Evolutionary conservation across 2,329 filamentous ascomycete species (phyloP), one percentile per base, ranked within the genome.

Genomic region (Escovopsis weberi): DNA sequence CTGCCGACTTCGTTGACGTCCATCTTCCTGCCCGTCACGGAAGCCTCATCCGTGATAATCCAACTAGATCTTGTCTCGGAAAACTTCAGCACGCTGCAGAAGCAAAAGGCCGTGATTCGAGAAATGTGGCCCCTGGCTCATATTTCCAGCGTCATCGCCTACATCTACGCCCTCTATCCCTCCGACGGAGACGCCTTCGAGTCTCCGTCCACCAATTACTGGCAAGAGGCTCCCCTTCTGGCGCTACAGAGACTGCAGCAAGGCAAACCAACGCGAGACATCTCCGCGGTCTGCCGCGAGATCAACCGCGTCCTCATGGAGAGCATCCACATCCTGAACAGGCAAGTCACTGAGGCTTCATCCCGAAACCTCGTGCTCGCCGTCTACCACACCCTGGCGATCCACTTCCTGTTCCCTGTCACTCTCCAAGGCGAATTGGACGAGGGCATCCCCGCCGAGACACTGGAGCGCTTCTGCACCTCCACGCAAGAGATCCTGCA

Each of bases 91-190:
- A 61, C 59, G 0, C 39, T 61, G 1, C 58, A 60, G 41, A 57
- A 55, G 39, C 59, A 61, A 38, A 61, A 59, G 50, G 47, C 50
- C 6, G 54, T 52, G 18, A 57, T 61, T 39, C 49, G 53, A 32
- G 59, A 61, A 40, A 59, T 59, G 52, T 59, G 58, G 53, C 59
- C 59, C 1, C 47, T 61, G 4, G 58, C 59, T 1, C 53, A 61
- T 33, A 51, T 61, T 26, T 49, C 53, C 23, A 59, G 54, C 35
- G 51, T 57, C 15, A 50, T 59, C 26, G 55, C 56, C 12, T 56
- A 57, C 46, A 48, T 57, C 26, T 54, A 54, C 40, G 53, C 41
- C 43, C 51, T 52, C 26, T 53, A 50, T 41, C 52, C 52, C n/a
- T 49, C 42, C 35, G 51, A 48, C 35, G 30, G 35, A 2, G 45